phyloP scores from a whole-genome alignment of 305 asterid genomes.

The Nicotiana rustica region DNA sequence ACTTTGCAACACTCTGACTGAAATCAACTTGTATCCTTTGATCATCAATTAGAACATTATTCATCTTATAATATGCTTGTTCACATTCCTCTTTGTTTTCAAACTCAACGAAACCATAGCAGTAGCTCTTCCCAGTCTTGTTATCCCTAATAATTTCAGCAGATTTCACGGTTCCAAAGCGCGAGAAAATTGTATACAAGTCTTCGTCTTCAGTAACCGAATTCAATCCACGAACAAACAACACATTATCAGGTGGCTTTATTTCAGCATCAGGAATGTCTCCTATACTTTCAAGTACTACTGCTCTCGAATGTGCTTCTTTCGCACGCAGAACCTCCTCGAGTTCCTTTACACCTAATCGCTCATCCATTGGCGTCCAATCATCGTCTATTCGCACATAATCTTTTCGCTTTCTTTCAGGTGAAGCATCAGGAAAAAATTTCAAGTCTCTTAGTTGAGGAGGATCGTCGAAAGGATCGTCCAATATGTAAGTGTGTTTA shows the following conservation, averaged over 20 bases:
- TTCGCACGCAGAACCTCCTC: slow-evolving; percentile 53
- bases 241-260: slow-evolving; percentile 88
- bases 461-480: slow-evolving; percentile 88
- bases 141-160: slow-evolving; percentile 87
- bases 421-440: background rate
- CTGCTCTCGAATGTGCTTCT: background rate
- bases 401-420: slow-evolving; percentile 47
- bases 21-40: slow-evolving; percentile 94
- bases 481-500: slow-evolving; percentile 88
- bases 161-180: slow-evolving; percentile 84
- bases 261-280: slow-evolving; percentile 92
- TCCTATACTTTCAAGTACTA: slow-evolving; percentile 47
- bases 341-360: slow-evolving; percentile 62
- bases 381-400: slow-evolving; percentile 88
- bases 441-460: background rate
- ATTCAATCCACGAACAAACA: slow-evolving; percentile 87
- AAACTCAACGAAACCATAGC: slow-evolving; percentile 92
- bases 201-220: slow-evolving; percentile 93
- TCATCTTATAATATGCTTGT: slow-evolving; percentile 83
- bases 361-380: slow-evolving; percentile 90
- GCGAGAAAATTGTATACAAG: slow-evolving; percentile 82
- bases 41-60: slow-evolving; percentile 87
- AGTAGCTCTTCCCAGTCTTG: slow-evolving; percentile 85
- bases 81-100: slow-evolving; percentile 83
- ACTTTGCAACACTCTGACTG: slow-evolving; percentile 92